These are phyloP conservation scores for Amylocarpus encephaloides DNA, from an alignment of 2,329 filamentous ascomycete species.

Conservation along the genomic window DNA sequence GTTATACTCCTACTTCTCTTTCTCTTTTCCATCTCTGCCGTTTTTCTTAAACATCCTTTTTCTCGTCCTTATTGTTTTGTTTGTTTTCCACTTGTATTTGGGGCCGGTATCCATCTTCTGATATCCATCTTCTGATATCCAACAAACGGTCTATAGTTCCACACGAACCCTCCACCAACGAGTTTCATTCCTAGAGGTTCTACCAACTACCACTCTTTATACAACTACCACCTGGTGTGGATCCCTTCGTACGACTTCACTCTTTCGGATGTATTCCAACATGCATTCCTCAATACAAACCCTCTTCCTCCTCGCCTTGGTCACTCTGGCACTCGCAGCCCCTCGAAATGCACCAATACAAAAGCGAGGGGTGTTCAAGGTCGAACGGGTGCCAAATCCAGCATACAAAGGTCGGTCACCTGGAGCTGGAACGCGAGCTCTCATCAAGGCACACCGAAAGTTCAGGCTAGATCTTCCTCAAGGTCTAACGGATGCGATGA, in stretches of 20 bases:
- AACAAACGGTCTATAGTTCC: conserved; percentile 7
- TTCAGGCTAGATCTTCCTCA: conserved; percentile 50
- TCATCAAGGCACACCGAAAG: conserved; percentile 63
- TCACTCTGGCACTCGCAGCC: conserved; percentile 40
- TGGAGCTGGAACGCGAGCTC: conserved; percentile 38
- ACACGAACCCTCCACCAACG: conserved; percentile 10
- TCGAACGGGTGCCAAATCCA: conserved; percentile 31
- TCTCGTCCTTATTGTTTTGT: conserved; percentile 11
- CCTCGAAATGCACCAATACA: conserved; percentile 35
- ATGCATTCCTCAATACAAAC: conserved; percentile 31
- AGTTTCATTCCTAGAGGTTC: conserved; percentile 11
- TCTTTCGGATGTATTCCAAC: conserved; percentile 10
- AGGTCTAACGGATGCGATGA: conserved; percentile 35
- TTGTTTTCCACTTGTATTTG: conserved; percentile 15
- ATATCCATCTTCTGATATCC: conserved; percentile 14
- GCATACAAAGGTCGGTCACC: conserved; percentile 36
- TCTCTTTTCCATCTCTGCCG: conserved; percentile 10
- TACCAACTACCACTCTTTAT: conserved; percentile 15
- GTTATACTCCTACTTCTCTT: conserved; percentile 14
- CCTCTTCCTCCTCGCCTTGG: conserved; percentile 41
- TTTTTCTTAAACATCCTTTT: conserved; percentile 20
- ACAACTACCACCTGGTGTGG: conserved; percentile 31
- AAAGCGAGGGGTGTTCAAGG: conserved; percentile 30
- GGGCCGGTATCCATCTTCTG: conserved; percentile 22
- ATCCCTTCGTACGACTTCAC: conserved; percentile 12